phyloP scores from a whole-genome alignment of 106 monocot genomes.

The Phalaenopsis equestris region DNA sequence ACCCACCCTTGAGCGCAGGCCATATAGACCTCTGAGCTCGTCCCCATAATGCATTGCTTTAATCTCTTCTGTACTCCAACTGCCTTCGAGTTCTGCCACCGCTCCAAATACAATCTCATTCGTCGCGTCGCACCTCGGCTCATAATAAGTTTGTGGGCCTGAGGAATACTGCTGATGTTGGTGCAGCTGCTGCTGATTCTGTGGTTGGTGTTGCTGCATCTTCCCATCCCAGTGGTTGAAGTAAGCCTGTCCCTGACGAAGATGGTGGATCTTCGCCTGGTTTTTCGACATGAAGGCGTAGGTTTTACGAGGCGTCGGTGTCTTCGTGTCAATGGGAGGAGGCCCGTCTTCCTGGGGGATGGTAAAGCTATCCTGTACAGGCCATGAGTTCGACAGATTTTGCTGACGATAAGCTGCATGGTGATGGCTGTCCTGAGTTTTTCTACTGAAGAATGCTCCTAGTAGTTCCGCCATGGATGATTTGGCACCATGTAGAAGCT shows the following conservation, averaged over 20 bases:
- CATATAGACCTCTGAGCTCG: slow-evolving; percentile 44
- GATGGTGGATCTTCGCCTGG: slow-evolving; percentile 66
- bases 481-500: slow-evolving; percentile 39
- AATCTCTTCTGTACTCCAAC: slow-evolving; percentile 50
- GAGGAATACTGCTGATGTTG: slow-evolving; percentile 68
- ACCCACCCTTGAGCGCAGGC: slow-evolving; percentile 45
- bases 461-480: slow-evolving; percentile 42
- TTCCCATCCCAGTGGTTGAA: slow-evolving; percentile 51
- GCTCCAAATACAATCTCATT: slow-evolving; percentile 98
- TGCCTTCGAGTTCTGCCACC: slow-evolving; percentile 63
- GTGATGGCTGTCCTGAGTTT: slow-evolving; percentile 18
- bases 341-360: slow-evolving; percentile 81
- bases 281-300: slow-evolving; percentile 95
- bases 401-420: slow-evolving; percentile 25
- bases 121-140: slow-evolving; percentile 73
- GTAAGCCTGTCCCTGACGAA: slow-evolving; percentile 55
- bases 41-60: slow-evolving; percentile 77
- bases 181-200: slow-evolving; percentile 55
- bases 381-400: slow-evolving; percentile 36
- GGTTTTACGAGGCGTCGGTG: slow-evolving; percentile 68
- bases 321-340: slow-evolving; percentile 50
- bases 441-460: slow-evolving; percentile 35
- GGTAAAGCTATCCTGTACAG: slow-evolving; percentile 70
- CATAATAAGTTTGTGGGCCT: slow-evolving; percentile 80
- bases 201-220: slow-evolving; percentile 29